Evolutionary conservation across 805 yeast genomes (phyloP).

Genomic region (Starmera pachycereana): DNA sequence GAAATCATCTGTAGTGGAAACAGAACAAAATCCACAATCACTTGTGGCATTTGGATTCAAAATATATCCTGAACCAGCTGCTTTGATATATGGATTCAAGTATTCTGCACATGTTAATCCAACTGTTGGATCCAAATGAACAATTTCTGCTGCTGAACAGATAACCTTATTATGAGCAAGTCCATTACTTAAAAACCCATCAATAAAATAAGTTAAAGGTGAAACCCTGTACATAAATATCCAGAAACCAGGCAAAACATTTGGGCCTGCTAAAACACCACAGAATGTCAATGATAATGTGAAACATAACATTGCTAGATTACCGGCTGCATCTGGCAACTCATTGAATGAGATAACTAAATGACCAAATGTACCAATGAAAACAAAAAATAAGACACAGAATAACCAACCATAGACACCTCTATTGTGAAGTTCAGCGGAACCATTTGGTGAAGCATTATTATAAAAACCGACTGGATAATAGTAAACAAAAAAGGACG

Average conservation of each 20-base stretch:
- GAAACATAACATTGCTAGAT: slow-evolving; percentile 44
- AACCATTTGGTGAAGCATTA: slow-evolving; percentile 50
- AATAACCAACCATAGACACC: slow-evolving; percentile 46
- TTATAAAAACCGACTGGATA: slow-evolving; percentile 61
- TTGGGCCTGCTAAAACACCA: slow-evolving; percentile 60
- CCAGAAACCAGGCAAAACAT: slow-evolving; percentile 66
- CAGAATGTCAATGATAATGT: slow-evolving; percentile 61
- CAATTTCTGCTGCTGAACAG: slow-evolving; percentile 40
- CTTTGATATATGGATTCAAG: slow-evolving; percentile 27
- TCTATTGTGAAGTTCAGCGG: slow-evolving; percentile 37
- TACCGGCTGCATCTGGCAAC: slow-evolving; percentile 53
- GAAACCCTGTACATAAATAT: slow-evolving; percentile 65
- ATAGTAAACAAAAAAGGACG: slow-evolving; percentile 53
- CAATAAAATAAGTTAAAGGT: slow-evolving; percentile 59
- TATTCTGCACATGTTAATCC: slow-evolving; percentile 51
- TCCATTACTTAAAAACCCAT: slow-evolving; percentile 44
- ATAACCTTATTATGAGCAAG: slow-evolving; percentile 37
- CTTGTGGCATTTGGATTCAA: slow-evolving; percentile 24
- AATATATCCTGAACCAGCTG: slow-evolving; percentile 19
- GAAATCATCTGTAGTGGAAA: slow-evolving; percentile 46
- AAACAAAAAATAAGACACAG: slow-evolving; percentile 36
- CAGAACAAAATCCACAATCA: slow-evolving; percentile 51
- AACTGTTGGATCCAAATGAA: slow-evolving; percentile 37
- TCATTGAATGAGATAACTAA: slow-evolving; percentile 49
- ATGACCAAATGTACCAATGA: slow-evolving; percentile 44